Percentiles rank a stretch among this genome's conserved stretches.
These are phyloP conservation scores for Epichloe aotearoae DNA, from an alignment of 2,329 filamentous ascomycete genomes.

Conservation along the genomic window DNA sequence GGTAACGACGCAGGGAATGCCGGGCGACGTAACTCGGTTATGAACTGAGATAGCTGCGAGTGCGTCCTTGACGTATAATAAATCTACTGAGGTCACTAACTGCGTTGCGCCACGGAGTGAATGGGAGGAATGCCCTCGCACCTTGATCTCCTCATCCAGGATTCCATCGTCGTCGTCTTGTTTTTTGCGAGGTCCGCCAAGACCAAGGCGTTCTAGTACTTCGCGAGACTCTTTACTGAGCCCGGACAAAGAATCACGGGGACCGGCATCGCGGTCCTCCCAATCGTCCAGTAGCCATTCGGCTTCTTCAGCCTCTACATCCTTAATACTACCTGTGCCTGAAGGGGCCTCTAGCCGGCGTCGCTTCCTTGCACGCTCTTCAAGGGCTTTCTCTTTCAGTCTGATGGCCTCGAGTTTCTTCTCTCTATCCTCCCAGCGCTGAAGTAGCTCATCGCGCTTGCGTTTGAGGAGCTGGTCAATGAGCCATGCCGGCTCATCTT, in stretches of 20 bases:
- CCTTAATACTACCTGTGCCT: slow-evolving; percentile 5
- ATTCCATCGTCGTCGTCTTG: slow-evolving; percentile 31
- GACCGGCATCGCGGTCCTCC: slow-evolving; percentile 34
- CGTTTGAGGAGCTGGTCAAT: slow-evolving; percentile 60
- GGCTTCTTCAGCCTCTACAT: slow-evolving; percentile 41
- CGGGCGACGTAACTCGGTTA: slow-evolving; percentile 69
- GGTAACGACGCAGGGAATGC: slow-evolving; percentile 59
- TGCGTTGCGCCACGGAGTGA: slow-evolving; percentile 4
- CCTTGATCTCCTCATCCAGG: slow-evolving; percentile 55
- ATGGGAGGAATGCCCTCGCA: slow-evolving; percentile 16
- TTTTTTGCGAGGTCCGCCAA: slow-evolving; percentile 24
- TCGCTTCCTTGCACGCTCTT: slow-evolving; percentile 34
- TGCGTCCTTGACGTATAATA: slow-evolving; percentile 90
- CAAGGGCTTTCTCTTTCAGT: slow-evolving; percentile 46
- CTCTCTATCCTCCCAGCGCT: slow-evolving; percentile 60
- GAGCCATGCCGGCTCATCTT: slow-evolving; percentile 76
- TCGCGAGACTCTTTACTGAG: slow-evolving; percentile 65
- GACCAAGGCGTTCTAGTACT: slow-evolving; percentile 53
- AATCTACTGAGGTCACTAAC: slow-evolving; percentile 38
- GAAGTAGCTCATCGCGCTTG: slow-evolving; percentile 51
- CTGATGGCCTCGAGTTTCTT: slow-evolving; percentile 52
- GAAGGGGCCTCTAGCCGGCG: slow-evolving; percentile 27
- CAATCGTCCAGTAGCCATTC: slow-evolving; percentile 62
- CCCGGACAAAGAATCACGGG: slow-evolving; percentile 32
- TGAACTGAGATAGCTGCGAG: slow-evolving; percentile 81